Base-by-base conservation (phyloP, 208 protist species). In the Novymonas esmeraldas region DNA sequence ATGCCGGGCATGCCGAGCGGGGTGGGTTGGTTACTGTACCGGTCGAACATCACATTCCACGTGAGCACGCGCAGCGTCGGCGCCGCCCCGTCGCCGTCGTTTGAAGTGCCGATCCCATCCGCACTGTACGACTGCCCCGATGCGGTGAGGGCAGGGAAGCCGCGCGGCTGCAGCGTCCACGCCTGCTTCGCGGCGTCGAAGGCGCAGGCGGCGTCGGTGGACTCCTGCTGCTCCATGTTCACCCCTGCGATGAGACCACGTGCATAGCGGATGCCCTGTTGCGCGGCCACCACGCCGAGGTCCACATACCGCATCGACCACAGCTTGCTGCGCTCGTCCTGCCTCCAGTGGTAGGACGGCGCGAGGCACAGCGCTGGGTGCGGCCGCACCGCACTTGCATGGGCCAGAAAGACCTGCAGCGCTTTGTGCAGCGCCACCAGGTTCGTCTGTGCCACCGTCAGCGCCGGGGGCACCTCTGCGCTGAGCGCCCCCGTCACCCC, bases 11-110 rank as follows among this genome's bases (percentile, higher is more conserved):
- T 95, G 16, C 92, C 92, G 20, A 97, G 77, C 38, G 92, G 92
- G 3, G 92, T 97, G 14, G 89, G 89, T 67, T 97, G 86, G 10
- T 78, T 78, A 65, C 84, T 94, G 85, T 94, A 97, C 7, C 92
- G 80, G 64, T 97, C 89, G 70, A 97, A 97, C 87, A 95, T 92
- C 28, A 97, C 92, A 70, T 97, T 97, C 88, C 89, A 97, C 61
- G 92, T 92, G 28, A 97, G 73, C 57, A 95, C 54, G 58, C 79
- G 82, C 42, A 97, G 64, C 44, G 62, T 75, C 28, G 28, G 65
- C 7, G 55, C n/a, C 45, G 45, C 28, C 31, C 22, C 34, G 41
- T 20, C 42, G 39, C 26, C 24, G 48, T 28, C 18, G 33, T 58
- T 1, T 20, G 48, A 51, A 42, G 13, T 20, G 64, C 41, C 57